Evolutionary conservation across 2,329 filamentous ascomycete genomes (phyloP).

Genomic region (Trichoderma gracile): DNA sequence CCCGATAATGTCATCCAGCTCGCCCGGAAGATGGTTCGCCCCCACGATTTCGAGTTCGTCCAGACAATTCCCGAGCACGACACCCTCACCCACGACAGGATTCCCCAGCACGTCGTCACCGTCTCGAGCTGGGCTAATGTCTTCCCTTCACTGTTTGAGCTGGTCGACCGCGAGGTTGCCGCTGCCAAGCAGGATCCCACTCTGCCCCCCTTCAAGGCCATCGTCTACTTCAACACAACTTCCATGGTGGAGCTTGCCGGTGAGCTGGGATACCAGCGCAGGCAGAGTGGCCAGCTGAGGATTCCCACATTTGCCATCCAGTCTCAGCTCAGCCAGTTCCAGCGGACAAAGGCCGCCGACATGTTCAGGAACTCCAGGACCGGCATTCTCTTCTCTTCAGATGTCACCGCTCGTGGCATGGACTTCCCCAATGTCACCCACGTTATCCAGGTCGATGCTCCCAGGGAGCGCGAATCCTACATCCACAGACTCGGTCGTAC

Average conservation of each 20-base stretch:
- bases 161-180: slow-evolving; percentile 63
- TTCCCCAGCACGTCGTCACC: slow-evolving; percentile 76
- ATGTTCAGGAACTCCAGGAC: slow-evolving; percentile 65
- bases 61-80: slow-evolving; percentile 85
- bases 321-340: slow-evolving; percentile 69
- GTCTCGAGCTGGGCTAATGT: slow-evolving; percentile 72
- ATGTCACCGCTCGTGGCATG: slow-evolving; percentile 80
- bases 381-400: slow-evolving; percentile 73
- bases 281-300: slow-evolving; percentile 43
- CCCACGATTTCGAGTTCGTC: slow-evolving; percentile 79
- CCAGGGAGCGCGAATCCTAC: slow-evolving; percentile 67
- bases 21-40: slow-evolving; percentile 75
- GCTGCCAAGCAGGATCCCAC: slow-evolving; percentile 43
- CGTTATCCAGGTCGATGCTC: slow-evolving; percentile 70
- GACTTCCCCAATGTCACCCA: slow-evolving; percentile 81
- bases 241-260: slow-evolving; percentile 67
- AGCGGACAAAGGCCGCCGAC: slow-evolving; percentile 70
- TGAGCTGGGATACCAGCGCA: slow-evolving; percentile 49
- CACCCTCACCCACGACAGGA: slow-evolving; percentile 76
- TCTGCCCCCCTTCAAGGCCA: slow-evolving; percentile 81
- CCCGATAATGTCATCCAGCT: slow-evolving; percentile 78
- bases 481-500: slow-evolving; percentile 78
- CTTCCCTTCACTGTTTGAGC: slow-evolving; percentile 74
- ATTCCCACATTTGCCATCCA: slow-evolving; percentile 64
- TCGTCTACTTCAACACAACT: slow-evolving; percentile 85